Base-by-base conservation (phyloP, 441 rosid species). In the Dalechampia spathulata region DNA sequence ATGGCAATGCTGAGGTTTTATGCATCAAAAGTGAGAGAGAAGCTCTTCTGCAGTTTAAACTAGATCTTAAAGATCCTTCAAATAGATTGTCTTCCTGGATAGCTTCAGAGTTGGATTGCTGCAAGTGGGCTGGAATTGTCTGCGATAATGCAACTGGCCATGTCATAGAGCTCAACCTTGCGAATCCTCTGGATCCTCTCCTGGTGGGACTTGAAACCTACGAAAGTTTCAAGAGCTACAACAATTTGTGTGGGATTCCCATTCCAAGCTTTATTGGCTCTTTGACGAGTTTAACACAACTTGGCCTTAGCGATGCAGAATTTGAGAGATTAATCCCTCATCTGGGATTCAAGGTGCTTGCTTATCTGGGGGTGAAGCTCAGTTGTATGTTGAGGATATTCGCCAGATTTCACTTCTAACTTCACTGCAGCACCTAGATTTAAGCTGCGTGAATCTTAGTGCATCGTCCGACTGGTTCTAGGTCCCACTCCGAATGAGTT, bases 191-290 rank as follows among this genome's bases (percentile, higher is more conserved):
- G 38, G 38, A 34, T 34, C 12, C 38, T 34, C 38, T 10, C 38
- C 38, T 8, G 38, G 38, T 34, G 38, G 0, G 11, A 0, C 0
- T 11, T 34, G 38, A 34, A 14, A 34, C 14, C 12, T 34, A 34
- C 11, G 38, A 34, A n/a, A 42, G 17, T 40, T 48, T 43, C 6
- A 3, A 13, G 52, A 75, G 77, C 50, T 40, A 23, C 49, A 75
- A 65, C 45, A 11, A 64, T 22, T 68, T 68, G 47, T 52, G 41
- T 36, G 70, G 55, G 15, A 52, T 58, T 39, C 40, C 73, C 21
- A 52, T 78, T 75, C 81, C 76, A 17, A 20, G 58, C 4, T 78
- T 78, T 62, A 10, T 75, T 14, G 75, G 78, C 46, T 73, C 70
- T 38, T 14, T 75, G 41, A 55, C 28, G 30, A 70, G 60, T 37